Percentiles rank a stretch among this genome's conserved stretches.
Conservation (phyloP, 2,329 filamentous ascomycete species). For the Fusarium penzigii region DNA sequence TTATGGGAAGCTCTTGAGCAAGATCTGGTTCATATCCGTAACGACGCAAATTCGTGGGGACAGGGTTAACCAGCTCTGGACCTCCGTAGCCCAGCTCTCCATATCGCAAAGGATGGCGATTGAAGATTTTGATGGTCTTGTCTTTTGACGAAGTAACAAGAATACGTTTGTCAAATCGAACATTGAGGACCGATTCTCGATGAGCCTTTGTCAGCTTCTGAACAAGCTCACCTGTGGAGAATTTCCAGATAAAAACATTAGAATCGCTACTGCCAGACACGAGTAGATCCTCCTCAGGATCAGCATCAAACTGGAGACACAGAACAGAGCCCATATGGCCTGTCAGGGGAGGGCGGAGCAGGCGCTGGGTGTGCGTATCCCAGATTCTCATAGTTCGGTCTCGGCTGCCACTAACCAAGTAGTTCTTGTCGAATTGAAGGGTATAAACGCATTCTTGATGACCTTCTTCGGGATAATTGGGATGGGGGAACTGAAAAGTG, state of each 20-base stretch:
- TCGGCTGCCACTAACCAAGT: slow-evolving; percentile 89
- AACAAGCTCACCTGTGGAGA: slow-evolving; percentile 83
- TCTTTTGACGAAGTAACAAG: slow-evolving; percentile 98
- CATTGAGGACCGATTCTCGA: slow-evolving; percentile 86
- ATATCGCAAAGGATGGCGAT: slow-evolving; percentile 66
- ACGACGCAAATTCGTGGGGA: slow-evolving; percentile 51
- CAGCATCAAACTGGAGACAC: slow-evolving; percentile 92
- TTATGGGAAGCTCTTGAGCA: slow-evolving; percentile 49
- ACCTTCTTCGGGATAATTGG: slow-evolving; percentile 74
- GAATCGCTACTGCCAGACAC: slow-evolving; percentile 94
- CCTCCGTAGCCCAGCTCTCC: slow-evolving; percentile 58
- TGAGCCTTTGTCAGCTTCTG: slow-evolving; percentile 78
- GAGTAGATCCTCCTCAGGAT: slow-evolving; percentile 85
- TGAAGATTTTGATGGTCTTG: slow-evolving; percentile 96
- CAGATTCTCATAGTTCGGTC: slow-evolving; percentile 88
- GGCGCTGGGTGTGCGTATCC: slow-evolving; percentile 78
- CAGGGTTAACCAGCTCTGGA: slow-evolving; percentile 48
- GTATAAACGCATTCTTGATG: slow-evolving; percentile 95
- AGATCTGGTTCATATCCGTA: slow-evolving; percentile 56
- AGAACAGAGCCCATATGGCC: slow-evolving; percentile 87
- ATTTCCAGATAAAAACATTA: slow-evolving; percentile 87
- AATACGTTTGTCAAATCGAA: slow-evolving; percentile 88
- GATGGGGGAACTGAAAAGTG: slow-evolving; percentile 90
- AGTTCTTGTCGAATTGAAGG: slow-evolving; percentile 83
- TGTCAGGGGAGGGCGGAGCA: slow-evolving; percentile 70